Base-by-base conservation (phyloP, 345 rosid species). In the Arabis hirsuta region DNA sequence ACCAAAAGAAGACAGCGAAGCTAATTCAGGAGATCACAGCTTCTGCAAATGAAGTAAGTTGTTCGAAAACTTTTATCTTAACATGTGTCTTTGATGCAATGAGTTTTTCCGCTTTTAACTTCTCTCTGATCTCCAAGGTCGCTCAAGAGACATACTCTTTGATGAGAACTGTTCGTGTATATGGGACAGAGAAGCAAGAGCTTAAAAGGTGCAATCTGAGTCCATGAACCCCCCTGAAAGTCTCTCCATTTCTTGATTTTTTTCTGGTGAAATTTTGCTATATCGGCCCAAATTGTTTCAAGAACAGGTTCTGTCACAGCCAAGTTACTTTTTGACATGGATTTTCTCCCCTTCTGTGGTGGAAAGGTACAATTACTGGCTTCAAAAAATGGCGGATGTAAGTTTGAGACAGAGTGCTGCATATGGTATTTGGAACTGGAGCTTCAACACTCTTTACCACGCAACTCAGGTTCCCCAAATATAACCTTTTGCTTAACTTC, bases 321-420 rank as follows among this genome's bases (percentile, higher is more conserved):
- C 66, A 16, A 73, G 7, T 39, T 64, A 36, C 32, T 4, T 63
- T 54, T n/a, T 77, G 69, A 73, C 69, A 67, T 66, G 51, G 67
- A 52, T 51, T 45, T 62, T 48, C 65, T 58, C 65, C 29, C 59
- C 61, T 60, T 67, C 16, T 78, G 5, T 73, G 50, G 53, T 83
- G 62, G 24, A 73, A 57, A 94, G 98, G 89, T 94, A 89, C 82
- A 82, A 82, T 45, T 79, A 73, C 32, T 94, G 92, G 95, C 88
- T 91, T 48, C 87, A 81, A 55, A 94, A 86, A 80, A 68, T 91
- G 80, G 96, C 96, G 60, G 86, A 79, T 80, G 81, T 91, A 78
- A 91, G 91, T 81, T 79, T 94, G 79, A 86, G 95, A 67, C 97
- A 94, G 81, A 94, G 98, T 87, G 95, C 93, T 80, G 98, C 98